Conservation (phyloP, 805 yeast genomes). For the Wickerhamiella azymoides region DNA sequence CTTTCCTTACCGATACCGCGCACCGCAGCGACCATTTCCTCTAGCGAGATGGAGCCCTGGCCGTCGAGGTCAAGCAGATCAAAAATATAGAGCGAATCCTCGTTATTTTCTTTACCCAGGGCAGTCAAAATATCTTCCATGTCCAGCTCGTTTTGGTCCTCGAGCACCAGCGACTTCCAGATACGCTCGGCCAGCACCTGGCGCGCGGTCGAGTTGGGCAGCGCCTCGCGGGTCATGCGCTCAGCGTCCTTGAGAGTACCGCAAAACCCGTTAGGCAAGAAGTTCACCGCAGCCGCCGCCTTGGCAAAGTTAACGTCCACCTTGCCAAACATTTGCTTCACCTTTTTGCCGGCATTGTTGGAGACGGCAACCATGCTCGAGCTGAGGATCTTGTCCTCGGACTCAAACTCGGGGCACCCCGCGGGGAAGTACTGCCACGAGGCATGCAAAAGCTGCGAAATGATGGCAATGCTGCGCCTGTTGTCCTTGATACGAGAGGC, state of each 20-base stretch:
- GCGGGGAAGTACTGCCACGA: conserved; percentile 26
- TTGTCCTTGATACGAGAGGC: conserved; percentile 26
- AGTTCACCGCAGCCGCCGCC: background rate
- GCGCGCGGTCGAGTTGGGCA: conserved; percentile 20
- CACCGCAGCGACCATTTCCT: conserved; percentile 25
- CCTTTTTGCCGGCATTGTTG: conserved; percentile 5
- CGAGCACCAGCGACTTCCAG: conserved; percentile 30
- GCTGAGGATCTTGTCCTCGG: conserved; percentile 24
- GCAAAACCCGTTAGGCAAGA: conserved; percentile 3
- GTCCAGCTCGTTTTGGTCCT: conserved; percentile 24
- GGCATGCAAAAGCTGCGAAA: conserved; percentile 23
- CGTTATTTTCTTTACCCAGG: conserved; percentile 21
- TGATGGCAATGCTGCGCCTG: conserved; percentile 22
- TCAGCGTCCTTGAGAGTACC: conserved; percentile 10
- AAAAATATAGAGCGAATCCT: conserved; percentile 24
- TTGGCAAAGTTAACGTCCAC: background rate
- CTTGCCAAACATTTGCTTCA: conserved; percentile 5
- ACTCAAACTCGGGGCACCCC: conserved; percentile 24
- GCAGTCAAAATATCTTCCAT: conserved; percentile 25
- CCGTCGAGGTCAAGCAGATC: conserved; percentile 26
- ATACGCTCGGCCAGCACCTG: conserved; percentile 27
- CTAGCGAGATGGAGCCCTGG: conserved; percentile 25
- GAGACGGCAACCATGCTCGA: conserved; percentile 13
- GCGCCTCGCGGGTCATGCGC: conserved; percentile 24
- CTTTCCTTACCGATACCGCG: conserved; percentile 25